Evolutionary conservation across 495 filamentous ascomycete species (phyloP).

Genomic region (Tuber microsphaerosporum): DNA sequence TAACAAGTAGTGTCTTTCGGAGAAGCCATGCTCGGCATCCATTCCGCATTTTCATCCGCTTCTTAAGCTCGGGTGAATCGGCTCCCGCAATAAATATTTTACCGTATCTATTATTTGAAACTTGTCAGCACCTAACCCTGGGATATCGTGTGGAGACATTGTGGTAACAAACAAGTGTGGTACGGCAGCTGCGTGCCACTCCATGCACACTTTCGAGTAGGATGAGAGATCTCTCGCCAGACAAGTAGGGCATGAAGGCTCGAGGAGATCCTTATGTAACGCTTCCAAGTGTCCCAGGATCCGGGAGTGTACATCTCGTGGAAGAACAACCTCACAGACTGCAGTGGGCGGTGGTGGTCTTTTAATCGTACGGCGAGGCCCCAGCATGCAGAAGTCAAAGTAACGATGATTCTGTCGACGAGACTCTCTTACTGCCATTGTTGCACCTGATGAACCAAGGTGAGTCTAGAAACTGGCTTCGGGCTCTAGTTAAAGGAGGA

Average conservation of each 20-base stretch:
- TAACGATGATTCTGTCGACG: neutral
- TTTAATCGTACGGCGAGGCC: neutral
- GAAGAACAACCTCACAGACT: constrained; percentile 12
- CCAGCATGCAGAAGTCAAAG: neutral
- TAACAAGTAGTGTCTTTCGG: constrained; percentile 65
- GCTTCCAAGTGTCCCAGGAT: constrained; percentile 23
- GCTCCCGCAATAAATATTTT: constrained; percentile 26
- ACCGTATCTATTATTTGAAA: constrained; percentile 20
- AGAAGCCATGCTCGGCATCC: constrained; percentile 66
- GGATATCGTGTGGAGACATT: neutral
- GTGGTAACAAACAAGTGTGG: constrained; percentile 26
- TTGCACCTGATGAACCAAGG: neutral
- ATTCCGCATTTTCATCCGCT: constrained; percentile 34
- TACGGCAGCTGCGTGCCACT: constrained; percentile 24
- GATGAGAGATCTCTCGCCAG: constrained; percentile 26
- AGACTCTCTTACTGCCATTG: neutral
- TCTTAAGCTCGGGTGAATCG: constrained; percentile 22
- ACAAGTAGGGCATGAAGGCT: constrained; percentile 28
- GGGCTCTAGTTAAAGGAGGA: neutral
- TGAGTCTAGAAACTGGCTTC: neutral
- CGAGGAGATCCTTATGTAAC: constrained; percentile 13
- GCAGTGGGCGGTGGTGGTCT: neutral
- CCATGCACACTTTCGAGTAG: constrained; percentile 28
- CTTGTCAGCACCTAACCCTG: constrained; percentile 10
- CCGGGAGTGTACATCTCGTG: constrained; percentile 19